These are phyloP conservation scores for Pseudocercospora musae DNA, from an alignment of 2,329 filamentous ascomycete species.

Conservation along the genomic window DNA sequence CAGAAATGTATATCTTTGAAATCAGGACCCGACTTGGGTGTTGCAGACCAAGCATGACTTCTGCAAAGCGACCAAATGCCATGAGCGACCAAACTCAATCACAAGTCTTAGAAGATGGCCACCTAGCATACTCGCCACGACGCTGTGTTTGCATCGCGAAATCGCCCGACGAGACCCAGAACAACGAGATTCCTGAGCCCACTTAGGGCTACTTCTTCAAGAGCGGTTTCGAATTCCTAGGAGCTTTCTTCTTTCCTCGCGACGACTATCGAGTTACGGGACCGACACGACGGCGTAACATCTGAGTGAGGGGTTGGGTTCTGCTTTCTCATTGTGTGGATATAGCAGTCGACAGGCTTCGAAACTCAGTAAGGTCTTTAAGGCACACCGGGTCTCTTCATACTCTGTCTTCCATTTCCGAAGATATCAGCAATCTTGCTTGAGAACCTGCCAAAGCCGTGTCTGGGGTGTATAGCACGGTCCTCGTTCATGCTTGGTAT, in stretches of 20 bases:
- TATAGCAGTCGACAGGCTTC: neutral
- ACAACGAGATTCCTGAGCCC: neutral
- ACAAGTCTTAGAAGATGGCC: neutral
- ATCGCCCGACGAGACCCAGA: neutral
- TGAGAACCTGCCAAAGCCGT: neutral
- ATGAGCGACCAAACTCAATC: neutral
- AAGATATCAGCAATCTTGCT: neutral
- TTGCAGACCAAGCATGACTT: neutral
- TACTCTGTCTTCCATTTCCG: neutral
- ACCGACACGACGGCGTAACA: neutral
- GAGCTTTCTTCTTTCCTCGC: neutral
- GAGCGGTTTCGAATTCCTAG: neutral
- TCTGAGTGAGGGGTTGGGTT: neutral
- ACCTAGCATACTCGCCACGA: neutral
- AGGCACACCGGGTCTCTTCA: neutral
- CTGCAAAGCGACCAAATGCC: neutral
- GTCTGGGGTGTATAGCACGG: neutral
- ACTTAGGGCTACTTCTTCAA: neutral
- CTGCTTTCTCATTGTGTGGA: neutral
- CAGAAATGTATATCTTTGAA: neutral
- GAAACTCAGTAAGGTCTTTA: neutral
- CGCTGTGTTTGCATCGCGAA: neutral
- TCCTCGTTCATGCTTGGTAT: neutral
- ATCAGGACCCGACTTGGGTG: too few relatives aligned
- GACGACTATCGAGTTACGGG: neutral